Percentiles rank a stretch among this genome's conserved stretches.
Conservation (phyloP, 257 asterid genomes). For the Primulina tabacum region DNA sequence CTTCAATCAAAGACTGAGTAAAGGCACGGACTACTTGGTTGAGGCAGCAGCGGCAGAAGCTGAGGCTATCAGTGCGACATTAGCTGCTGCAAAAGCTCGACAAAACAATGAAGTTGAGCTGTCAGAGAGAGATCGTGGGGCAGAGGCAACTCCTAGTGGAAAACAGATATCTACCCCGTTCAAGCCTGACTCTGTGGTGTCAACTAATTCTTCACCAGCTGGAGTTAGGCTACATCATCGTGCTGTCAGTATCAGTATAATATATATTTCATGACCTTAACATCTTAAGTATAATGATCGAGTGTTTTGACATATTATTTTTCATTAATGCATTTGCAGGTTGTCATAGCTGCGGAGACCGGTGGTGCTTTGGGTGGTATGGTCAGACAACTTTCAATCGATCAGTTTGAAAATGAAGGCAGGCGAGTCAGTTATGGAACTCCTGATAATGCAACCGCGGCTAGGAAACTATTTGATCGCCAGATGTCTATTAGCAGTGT, state of each 20-base stretch:
- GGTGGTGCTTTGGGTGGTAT: slow-evolving; percentile 82
- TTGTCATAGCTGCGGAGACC: slow-evolving; percentile 77
- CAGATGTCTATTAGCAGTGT: slow-evolving; percentile 91
- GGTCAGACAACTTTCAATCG: slow-evolving; percentile 78
- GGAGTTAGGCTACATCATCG: slow-evolving; percentile 96
- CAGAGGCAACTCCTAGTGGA: slow-evolving; percentile 95
- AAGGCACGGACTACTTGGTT: slow-evolving; percentile 90
- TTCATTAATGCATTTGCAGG: slow-evolving; percentile 41
- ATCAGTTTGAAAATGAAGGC: slow-evolving; percentile 80
- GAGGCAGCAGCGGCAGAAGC: slow-evolving; percentile 98
- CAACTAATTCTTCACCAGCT: slow-evolving; percentile 60
- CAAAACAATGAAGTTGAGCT: slow-evolving; percentile 76
- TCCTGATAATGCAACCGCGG: slow-evolving; percentile 96
- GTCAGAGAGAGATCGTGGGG: slow-evolving; percentile 91
- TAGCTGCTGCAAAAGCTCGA: slow-evolving; percentile 96
- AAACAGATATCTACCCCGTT: slow-evolving; percentile 60
- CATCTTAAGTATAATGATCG: slow-evolving; percentile 2
- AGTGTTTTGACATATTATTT: slow-evolving; percentile 22
- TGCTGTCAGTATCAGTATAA: slow-evolving; percentile 59
- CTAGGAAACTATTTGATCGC: slow-evolving; percentile 88
- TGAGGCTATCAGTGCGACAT: slow-evolving; percentile 87
- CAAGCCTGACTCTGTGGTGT: slow-evolving; percentile 65
- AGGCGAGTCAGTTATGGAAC: slow-evolving; percentile 89
- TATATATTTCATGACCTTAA: not conserved
- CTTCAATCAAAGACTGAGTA: slow-evolving; percentile 51